A percentile compares a stretch with the other conserved stretches of the same genome.
These are phyloP conservation scores for Talaromyces rugulosus DNA, from an alignment of 2,329 filamentous ascomycete genomes.

Conservation along the genomic window DNA sequence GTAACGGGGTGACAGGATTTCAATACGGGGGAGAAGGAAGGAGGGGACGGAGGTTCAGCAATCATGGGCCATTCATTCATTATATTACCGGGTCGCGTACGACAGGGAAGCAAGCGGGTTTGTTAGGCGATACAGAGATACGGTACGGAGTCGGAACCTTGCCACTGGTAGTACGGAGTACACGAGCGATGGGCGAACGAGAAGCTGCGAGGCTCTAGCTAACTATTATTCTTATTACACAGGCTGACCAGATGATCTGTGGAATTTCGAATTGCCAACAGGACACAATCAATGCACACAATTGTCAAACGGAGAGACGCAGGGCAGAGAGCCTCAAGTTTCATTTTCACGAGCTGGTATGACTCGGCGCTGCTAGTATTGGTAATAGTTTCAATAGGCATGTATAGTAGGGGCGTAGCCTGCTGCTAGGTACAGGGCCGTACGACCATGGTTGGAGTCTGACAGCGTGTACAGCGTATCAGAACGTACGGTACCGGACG, in stretches of 20 bases:
- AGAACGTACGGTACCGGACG: neutral
- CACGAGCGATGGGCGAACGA: neutral
- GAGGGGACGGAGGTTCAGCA: neutral
- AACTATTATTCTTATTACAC: neutral
- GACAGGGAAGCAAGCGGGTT: slow-evolving; percentile 10
- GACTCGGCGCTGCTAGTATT: neutral
- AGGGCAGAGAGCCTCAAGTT: neutral
- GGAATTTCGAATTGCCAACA: neutral
- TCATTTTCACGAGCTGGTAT: neutral
- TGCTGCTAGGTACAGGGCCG: neutral
- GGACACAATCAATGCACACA: neutral
- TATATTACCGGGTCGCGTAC: slow-evolving; percentile 2
- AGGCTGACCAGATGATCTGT: neutral
- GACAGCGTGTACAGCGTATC: neutral
- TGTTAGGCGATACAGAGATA: neutral
- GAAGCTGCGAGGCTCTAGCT: neutral
- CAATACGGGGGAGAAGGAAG: neutral
- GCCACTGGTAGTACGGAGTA: neutral
- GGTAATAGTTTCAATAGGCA: neutral
- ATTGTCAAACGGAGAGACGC: neutral
- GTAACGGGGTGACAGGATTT: neutral
- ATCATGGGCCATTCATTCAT: neutral
- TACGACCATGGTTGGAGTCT: neutral
- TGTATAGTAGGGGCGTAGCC: neutral
- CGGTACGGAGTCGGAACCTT: neutral